These are phyloP conservation scores for Plantago coronopus DNA, from an alignment of 305 asterid species.

Conservation along the genomic window DNA sequence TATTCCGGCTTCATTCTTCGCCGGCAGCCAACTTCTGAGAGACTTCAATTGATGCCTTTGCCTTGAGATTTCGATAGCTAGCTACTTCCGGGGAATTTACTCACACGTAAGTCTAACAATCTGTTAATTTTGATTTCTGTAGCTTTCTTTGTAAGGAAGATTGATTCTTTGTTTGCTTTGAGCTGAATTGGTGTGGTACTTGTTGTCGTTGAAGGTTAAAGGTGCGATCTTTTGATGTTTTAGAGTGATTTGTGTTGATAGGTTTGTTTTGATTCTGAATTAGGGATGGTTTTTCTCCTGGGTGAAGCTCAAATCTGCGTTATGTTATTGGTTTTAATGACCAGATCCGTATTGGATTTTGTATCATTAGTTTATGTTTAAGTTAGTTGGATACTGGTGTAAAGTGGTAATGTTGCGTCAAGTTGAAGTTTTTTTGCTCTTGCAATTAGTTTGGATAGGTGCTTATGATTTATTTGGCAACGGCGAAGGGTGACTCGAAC, in stretches of 20 bases:
- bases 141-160: background rate
- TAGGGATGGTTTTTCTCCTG: background rate
- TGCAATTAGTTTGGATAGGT: background rate
- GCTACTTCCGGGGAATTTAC: background rate
- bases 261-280: background rate
- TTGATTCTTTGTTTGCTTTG: background rate
- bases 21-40: background rate
- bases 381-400: background rate
- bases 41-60: background rate
- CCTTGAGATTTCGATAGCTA: background rate
- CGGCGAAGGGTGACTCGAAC: no score
- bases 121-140: no score
- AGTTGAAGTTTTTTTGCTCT: background rate
- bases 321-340: background rate
- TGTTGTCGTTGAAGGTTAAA: no score
- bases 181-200: no score
- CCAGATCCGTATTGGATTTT: background rate
- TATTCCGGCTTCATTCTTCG: background rate
- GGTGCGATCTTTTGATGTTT: background rate
- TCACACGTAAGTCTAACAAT: background rate
- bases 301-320: background rate
- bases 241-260: background rate
- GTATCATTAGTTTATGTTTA: background rate
- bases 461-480: no score
- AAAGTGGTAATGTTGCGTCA: background rate